These are phyloP conservation scores for Fusarium continuum DNA, from an alignment of 2,329 filamentous ascomycete genomes.

Conservation along the genomic window DNA sequence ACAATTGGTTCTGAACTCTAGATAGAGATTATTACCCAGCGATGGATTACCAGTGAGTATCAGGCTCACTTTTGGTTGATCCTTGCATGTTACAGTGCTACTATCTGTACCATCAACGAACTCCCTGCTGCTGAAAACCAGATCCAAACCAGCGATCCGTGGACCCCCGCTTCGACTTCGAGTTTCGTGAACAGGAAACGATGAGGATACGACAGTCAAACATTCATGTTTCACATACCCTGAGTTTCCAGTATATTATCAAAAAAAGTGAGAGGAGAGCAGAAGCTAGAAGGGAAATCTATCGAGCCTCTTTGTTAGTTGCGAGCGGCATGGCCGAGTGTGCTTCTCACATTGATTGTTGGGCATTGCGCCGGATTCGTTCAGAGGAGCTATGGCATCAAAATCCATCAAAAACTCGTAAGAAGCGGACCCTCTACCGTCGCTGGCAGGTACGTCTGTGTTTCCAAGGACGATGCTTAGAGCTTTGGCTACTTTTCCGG, in stretches of 20 bases:
- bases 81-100: no score
- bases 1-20: no score
- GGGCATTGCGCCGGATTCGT: no score
- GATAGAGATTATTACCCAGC: no score
- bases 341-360: slow-evolving; percentile 29
- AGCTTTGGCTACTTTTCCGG: slow-evolving; percentile 23
- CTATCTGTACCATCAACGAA: no score
- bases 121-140: no score
- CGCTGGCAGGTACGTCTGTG: background rate
- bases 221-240: slow-evolving; percentile 15
- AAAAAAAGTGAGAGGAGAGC: slow-evolving; percentile 18
- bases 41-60: no score
- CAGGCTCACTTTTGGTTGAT: no score
- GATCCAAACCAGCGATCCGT: no score
- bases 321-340: background rate
- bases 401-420: slow-evolving; percentile 16
- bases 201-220: no score
- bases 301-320: slow-evolving; percentile 11
- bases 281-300: slow-evolving; percentile 25
- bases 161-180: no score
- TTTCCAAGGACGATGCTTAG: slow-evolving; percentile 25
- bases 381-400: slow-evolving; percentile 5
- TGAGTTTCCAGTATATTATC: slow-evolving; percentile 23
- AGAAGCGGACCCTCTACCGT: background rate
- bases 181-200: no score